A percentile compares a stretch with the other conserved stretches of the same genome.
Conservation (phyloP, 2,329 filamentous ascomycete species). For the Microdochium paspali region DNA sequence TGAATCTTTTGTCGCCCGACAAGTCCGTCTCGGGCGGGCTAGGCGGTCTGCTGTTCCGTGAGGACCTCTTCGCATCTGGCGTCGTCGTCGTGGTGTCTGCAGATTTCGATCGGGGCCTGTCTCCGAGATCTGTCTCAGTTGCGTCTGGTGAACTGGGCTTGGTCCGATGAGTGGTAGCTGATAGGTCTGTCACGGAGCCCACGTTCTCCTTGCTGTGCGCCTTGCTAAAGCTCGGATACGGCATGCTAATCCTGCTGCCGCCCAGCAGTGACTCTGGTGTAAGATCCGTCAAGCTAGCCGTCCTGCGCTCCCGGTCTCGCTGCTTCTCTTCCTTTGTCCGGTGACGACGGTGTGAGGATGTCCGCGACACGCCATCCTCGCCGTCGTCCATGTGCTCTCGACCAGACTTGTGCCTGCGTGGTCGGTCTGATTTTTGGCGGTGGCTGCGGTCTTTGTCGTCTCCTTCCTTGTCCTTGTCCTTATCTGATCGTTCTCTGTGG, state of each 20-base stretch:
- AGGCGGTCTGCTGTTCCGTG: conserved; percentile 38
- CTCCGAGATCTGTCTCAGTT: conserved; percentile 51
- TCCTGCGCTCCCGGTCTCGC: conserved; percentile 15
- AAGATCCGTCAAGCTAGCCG: conserved; percentile 20
- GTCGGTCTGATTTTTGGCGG: conserved; percentile 16
- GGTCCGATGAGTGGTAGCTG: conserved; percentile 17
- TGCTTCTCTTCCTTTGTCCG: conserved; percentile 21
- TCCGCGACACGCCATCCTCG: conserved; percentile 14
- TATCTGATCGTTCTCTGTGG: conserved; percentile 4
- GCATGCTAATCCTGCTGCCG: conserved; percentile 19
- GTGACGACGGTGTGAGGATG: conserved; percentile 16
- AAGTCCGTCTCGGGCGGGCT: conserved; percentile 57
- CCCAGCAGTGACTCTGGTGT: conserved; percentile 16
- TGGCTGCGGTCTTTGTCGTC: conserved; percentile 10
- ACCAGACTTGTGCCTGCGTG: conserved; percentile 14
- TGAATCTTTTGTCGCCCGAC: conserved; percentile 32
- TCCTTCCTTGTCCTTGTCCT: conserved; percentile 12
- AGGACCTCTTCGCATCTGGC: conserved; percentile 23
- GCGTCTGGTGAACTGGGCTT: conserved; percentile 60
- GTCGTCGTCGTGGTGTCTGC: conserved; percentile 26
- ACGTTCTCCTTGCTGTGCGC: conserved; percentile 85
- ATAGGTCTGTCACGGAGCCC: conserved; percentile 39
- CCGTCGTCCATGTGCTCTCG: neutral
- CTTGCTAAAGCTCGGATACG: conserved; percentile 41
- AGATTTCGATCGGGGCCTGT: conserved; percentile 37